Conservation (phyloP, 2,329 filamentous ascomycete genomes). For the Calonectria pteridis region DNA sequence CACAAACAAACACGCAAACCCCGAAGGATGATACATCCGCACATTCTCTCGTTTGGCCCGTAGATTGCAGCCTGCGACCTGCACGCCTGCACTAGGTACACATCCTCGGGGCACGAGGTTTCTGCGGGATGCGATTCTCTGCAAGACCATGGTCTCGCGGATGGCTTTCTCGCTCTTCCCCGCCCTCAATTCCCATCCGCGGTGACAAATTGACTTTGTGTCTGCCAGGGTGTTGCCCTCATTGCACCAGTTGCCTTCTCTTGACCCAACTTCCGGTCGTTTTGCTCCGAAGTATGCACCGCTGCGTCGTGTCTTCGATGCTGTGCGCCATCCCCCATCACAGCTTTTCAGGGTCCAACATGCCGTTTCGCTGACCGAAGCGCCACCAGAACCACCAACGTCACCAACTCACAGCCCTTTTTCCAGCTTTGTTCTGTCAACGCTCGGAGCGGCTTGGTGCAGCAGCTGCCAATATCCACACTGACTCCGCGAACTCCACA, state of each 20-base stretch:
- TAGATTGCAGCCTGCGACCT: conserved; percentile 10
- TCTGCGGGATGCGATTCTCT: conserved; percentile 41
- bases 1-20: neutral
- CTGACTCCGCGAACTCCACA: neutral
- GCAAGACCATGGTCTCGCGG: conserved; percentile 39
- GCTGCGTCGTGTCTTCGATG: neutral
- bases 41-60: neutral
- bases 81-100: neutral
- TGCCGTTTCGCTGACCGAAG: neutral
- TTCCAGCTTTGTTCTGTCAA: neutral
- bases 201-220: conserved; percentile 36
- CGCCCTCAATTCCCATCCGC: conserved; percentile 22
- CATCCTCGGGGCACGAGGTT: neutral
- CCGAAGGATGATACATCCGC: neutral
- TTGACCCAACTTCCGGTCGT: conserved; percentile 29
- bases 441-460: conserved; percentile 10
- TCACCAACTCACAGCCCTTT: neutral
- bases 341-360: conserved; percentile 25
- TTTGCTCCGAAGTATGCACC: conserved; percentile 41
- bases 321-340: neutral
- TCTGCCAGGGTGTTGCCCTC: conserved; percentile 24
- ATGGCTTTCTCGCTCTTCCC: conserved; percentile 36
- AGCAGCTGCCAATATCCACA: neutral
- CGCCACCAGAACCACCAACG: conserved; percentile 14
- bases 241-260: conserved; percentile 1